Percentiles rank a stretch among this genome's conserved stretches.
These are phyloP conservation scores for Bassia scoparia DNA, from an alignment of 148 eudicot species.

Conservation along the genomic window DNA sequence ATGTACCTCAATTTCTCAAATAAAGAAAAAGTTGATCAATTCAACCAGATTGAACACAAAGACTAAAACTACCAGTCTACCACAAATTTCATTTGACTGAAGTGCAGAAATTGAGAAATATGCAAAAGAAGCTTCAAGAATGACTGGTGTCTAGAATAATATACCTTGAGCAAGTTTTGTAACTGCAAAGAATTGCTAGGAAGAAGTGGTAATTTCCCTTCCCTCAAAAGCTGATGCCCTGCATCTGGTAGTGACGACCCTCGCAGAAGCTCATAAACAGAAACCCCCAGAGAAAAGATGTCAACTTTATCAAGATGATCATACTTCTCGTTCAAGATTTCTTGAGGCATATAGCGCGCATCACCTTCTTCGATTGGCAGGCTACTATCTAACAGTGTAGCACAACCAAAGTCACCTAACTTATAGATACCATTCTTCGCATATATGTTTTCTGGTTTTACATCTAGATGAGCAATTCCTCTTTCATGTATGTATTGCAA, in stretches of 20 bases:
- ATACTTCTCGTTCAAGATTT: slow-evolving; percentile 76
- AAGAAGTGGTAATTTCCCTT: slow-evolving; percentile 80
- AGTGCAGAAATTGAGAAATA: not conserved
- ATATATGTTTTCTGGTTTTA: slow-evolving; percentile 93
- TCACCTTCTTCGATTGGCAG: slow-evolving; percentile 93
- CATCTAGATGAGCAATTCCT: slow-evolving; percentile 89
- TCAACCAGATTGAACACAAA: no score
- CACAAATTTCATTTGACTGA: not conserved
- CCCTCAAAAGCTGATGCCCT: slow-evolving; percentile 46
- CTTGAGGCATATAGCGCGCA: slow-evolving; percentile 95
- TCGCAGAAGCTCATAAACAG: slow-evolving; percentile 71
- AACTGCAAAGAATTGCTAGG: slow-evolving; percentile 68
- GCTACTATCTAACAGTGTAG: slow-evolving; percentile 71
- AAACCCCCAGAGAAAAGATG: slow-evolving; percentile 75
- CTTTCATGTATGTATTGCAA: slow-evolving; percentile 66
- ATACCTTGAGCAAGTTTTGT: slow-evolving; percentile 81
- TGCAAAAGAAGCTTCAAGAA: not conserved
- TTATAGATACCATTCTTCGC: slow-evolving; percentile 68
- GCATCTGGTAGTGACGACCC: slow-evolving; percentile 67
- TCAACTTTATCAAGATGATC: slow-evolving; percentile 94
- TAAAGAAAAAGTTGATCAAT: no score
- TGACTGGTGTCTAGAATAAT: not conserved
- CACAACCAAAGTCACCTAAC: slow-evolving; percentile 99
- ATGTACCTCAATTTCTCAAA: no score
- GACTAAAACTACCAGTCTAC: not conserved